Evolutionary conservation across 495 filamentous ascomycete genomes (phyloP).

Genomic region (Aspergillus heteromorphus): DNA sequence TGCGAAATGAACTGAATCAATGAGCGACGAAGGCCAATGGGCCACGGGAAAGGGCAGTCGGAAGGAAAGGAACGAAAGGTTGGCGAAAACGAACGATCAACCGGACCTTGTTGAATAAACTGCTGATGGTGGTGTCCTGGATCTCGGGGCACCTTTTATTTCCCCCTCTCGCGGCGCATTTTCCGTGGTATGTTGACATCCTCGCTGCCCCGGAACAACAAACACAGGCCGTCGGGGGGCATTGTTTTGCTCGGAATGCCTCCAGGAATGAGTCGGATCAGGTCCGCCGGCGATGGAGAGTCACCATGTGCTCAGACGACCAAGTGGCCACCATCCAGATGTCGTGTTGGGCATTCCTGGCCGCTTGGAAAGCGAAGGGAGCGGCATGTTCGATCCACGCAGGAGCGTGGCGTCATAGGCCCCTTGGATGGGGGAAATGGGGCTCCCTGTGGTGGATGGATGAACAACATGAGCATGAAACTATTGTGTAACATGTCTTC

Average conservation of each 20-base stretch:
- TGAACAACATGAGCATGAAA: neutral
- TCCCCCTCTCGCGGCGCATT: neutral
- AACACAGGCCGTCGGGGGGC: slow-evolving; percentile 1
- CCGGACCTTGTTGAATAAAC: neutral
- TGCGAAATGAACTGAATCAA: slow-evolving; percentile 9
- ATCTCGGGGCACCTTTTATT: slow-evolving; percentile 17
- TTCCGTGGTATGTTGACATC: slow-evolving; percentile 6
- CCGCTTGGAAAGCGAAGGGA: neutral
- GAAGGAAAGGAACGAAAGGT: neutral
- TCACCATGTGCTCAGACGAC: neutral
- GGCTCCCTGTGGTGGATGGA: neutral
- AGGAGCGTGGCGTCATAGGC: neutral
- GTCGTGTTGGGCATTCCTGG: neutral
- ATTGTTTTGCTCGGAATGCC: slow-evolving; percentile 4
- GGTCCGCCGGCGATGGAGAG: neutral
- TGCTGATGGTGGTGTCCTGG: neutral
- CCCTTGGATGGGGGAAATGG: neutral
- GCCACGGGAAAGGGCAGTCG: neutral
- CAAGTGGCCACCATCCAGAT: neutral
- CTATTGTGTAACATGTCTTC: neutral
- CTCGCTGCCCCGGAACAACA: slow-evolving; percentile 2
- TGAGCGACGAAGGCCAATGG: slow-evolving; percentile 23
- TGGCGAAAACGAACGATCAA: slow-evolving; percentile 5
- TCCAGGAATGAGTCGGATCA: neutral
- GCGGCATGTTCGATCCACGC: neutral